phyloP scores from a whole-genome alignment of 768 basidiomycete species.

The Termitomyces sp. region DNA sequence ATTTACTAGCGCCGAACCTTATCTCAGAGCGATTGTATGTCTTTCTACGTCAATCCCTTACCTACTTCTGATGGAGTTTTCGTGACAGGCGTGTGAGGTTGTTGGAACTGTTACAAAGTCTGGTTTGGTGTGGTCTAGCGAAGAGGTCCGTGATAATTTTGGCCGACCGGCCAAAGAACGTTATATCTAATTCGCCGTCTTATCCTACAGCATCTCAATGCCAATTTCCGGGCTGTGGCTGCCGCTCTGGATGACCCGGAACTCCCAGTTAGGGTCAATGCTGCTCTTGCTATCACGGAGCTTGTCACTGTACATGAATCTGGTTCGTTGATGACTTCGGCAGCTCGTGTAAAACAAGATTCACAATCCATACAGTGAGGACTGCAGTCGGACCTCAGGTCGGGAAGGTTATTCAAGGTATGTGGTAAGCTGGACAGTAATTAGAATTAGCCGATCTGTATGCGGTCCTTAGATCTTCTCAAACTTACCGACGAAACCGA shows the following conservation, averaged over 20 bases:
- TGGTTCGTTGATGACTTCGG: conserved; percentile 32
- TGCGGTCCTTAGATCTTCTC: conserved; percentile 54
- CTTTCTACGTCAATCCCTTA: not conserved
- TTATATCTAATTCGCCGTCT: not conserved
- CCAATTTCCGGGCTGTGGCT: conserved; percentile 60
- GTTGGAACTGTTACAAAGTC: conserved; percentile 67
- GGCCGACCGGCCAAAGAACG: not conserved
- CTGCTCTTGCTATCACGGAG: conserved; percentile 74
- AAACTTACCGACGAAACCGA: conserved; percentile 91
- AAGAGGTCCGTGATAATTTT: conserved; percentile 41
- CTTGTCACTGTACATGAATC: conserved; percentile 59
- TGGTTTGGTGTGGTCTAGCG: conserved; percentile 59
- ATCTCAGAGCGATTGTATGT: conserved; percentile 73
- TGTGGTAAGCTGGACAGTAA: conserved; percentile 5
- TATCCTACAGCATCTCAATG: conserved; percentile 46
- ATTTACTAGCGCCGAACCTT: conserved; percentile 60
- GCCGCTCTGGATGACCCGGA: conserved; percentile 70
- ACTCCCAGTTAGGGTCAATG: conserved; percentile 81
- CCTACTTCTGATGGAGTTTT: conserved; percentile 1
- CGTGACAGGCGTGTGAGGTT: conserved; percentile 68
- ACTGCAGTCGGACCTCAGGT: conserved; percentile 67
- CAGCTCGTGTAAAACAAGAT: not conserved
- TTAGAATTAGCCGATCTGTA: not conserved
- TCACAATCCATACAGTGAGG: conserved; percentile 41
- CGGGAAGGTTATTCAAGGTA: conserved; percentile 84